Conservation (phyloP, 2,329 filamentous ascomycete genomes). For the Emmonsia crescens region DNA sequence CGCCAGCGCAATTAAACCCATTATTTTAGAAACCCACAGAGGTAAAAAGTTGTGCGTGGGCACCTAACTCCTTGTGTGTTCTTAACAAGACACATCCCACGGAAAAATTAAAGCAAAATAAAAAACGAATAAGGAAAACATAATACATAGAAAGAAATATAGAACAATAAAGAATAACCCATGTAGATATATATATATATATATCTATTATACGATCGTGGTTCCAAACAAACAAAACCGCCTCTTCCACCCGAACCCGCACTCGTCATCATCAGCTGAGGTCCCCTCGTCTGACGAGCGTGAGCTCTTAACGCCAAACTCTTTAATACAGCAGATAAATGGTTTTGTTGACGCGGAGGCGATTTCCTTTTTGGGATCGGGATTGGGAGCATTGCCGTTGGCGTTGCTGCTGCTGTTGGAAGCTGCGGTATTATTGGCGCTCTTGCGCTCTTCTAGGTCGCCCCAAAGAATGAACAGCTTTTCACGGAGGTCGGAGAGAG, state of each 20-base stretch:
- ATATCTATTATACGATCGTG: constrained; percentile 34
- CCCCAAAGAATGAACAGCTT: constrained; percentile 76
- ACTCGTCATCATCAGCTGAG: constrained; percentile 15
- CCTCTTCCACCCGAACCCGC: constrained; percentile 47
- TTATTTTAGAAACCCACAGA: neutral
- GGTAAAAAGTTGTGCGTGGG: no score
- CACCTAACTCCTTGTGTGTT: no score
- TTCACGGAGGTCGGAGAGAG: constrained; percentile 50
- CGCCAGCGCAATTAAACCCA: neutral
- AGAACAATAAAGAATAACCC: neutral
- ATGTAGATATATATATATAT: neutral
- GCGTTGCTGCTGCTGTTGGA: neutral
- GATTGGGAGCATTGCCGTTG: neutral
- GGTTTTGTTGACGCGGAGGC: constrained; percentile 42
- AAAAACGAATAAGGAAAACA: neutral
- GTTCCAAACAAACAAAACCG: constrained; percentile 57
- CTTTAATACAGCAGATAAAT: constrained; percentile 59
- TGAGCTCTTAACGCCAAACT: constrained; percentile 50
- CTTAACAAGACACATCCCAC: no score
- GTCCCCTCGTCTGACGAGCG: constrained; percentile 23
- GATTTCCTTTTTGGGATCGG: constrained; percentile 12
- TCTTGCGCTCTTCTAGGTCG: constrained; percentile 63
- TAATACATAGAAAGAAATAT: neutral
- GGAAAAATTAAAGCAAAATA: neutral
- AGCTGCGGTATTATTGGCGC: constrained; percentile 17